Conservation (phyloP, 2,329 filamentous ascomycete species). For the Alternaria atra region DNA sequence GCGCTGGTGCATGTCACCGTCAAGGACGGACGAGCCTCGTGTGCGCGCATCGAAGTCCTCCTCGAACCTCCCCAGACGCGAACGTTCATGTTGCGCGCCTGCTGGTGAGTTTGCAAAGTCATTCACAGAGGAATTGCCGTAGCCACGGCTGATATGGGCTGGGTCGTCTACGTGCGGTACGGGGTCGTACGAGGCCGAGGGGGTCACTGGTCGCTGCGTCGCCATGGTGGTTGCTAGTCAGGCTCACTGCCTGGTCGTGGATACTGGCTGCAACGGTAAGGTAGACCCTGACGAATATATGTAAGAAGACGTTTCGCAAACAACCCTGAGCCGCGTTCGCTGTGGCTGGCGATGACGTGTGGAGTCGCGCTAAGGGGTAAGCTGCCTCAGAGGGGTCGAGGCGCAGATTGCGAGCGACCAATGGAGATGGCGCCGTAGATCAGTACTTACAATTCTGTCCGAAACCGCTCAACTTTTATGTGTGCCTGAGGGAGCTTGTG, state of each 20-base stretch:
- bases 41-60: slow-evolving; percentile 77
- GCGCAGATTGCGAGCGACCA: slow-evolving; percentile 27
- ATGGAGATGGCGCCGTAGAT: slow-evolving; percentile 23
- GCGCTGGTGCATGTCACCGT: slow-evolving; percentile 66
- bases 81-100: slow-evolving; percentile 33
- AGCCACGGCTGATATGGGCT: slow-evolving; percentile 47
- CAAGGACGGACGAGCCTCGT: slow-evolving; percentile 71
- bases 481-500: background rate
- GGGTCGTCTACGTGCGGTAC: slow-evolving; percentile 50
- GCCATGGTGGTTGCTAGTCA: slow-evolving; percentile 30
- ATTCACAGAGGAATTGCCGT: slow-evolving; percentile 39
- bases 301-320: slow-evolving; percentile 12
- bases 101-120: slow-evolving; percentile 53
- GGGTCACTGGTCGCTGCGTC: slow-evolving; percentile 34
- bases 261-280: slow-evolving; percentile 7
- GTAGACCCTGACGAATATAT: slow-evolving; percentile 18
- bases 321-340: slow-evolving; percentile 15
- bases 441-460: slow-evolving; percentile 7
- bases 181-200: slow-evolving; percentile 43
- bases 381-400: slow-evolving; percentile 20
- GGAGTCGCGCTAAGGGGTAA: slow-evolving; percentile 19
- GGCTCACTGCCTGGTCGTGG: slow-evolving; percentile 9
- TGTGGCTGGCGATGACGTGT: slow-evolving; percentile 34
- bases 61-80: slow-evolving; percentile 64
- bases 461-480: background rate